phyloP scores from a whole-genome alignment of 352 stramenopile genomes.

The Pythium brachiatum region DNA sequence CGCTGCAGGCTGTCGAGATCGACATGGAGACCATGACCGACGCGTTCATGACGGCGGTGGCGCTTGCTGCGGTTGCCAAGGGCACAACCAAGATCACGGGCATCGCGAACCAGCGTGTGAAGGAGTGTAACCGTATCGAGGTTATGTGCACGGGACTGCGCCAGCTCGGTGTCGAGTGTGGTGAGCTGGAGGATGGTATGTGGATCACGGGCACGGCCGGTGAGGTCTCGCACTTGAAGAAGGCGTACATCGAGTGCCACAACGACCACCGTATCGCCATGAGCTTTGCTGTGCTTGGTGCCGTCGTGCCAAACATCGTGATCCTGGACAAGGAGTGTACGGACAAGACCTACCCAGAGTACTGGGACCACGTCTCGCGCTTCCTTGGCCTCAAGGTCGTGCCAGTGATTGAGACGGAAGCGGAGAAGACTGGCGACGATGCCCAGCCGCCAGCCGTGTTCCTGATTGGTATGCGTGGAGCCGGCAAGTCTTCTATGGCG shows the following conservation, averaged over 20 bases:
- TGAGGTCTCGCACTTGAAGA: constrained; percentile 47
- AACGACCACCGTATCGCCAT: constrained; percentile 99
- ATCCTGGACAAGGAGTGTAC: constrained; percentile 98
- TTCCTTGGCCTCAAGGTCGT: constrained; percentile 57
- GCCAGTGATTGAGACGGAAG: constrained; percentile 33
- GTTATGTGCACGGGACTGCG: constrained; percentile 96
- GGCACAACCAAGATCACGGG: constrained; percentile 96
- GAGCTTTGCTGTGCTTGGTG: constrained; percentile 95
- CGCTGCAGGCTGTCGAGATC: constrained; percentile 88
- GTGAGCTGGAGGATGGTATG: constrained; percentile 73
- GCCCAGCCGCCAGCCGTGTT: constrained; percentile 50
- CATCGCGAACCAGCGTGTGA: constrained; percentile 98
- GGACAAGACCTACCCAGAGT: constrained; percentile 98
- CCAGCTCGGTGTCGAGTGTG: constrained; percentile 90
- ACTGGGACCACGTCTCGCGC: constrained; percentile 86
- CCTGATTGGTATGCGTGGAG: constrained; percentile 86
- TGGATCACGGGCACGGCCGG: constrained; percentile 69
- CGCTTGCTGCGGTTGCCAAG: constrained; percentile 93
- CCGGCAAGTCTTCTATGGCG: constrained; percentile 80
- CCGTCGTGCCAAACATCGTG: constrained; percentile 89
- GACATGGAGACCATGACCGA: constrained; percentile 98
- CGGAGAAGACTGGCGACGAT: constrained; percentile 16
- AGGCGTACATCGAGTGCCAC: constrained; percentile 84
- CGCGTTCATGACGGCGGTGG: constrained; percentile 97
- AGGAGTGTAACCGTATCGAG: constrained; percentile 98